A percentile compares a stretch with the other conserved stretches of the same genome.
Evolutionary conservation across 148 eudicot species (phyloP).

Genomic region (Diospyros kaki): DNA sequence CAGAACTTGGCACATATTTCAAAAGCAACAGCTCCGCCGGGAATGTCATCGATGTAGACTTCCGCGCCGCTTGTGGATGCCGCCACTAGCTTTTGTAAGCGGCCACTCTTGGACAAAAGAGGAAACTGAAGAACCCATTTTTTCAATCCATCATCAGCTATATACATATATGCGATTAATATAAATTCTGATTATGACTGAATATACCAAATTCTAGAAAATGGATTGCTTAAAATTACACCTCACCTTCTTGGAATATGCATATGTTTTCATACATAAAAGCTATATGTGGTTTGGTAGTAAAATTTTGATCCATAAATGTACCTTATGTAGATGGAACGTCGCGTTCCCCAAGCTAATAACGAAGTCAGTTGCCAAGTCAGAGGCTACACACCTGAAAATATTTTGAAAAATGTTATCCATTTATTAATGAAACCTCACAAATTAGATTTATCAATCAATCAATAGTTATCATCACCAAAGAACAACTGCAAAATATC

Average conservation of each 20-base stretch:
- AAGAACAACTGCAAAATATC: no score
- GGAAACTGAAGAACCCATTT: slow-evolving; percentile 60
- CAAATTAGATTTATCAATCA: not conserved
- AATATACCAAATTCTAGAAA: no score
- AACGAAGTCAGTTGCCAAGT: slow-evolving; percentile 66
- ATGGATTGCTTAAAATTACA: no score
- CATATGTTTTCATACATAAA: no score
- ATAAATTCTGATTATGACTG: not conserved
- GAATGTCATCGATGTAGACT: slow-evolving; percentile 57
- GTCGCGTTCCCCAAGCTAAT: slow-evolving; percentile 64
- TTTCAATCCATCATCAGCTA: not conserved
- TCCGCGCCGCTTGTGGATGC: slow-evolving; percentile 50
- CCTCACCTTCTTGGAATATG: no score
- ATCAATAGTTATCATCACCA: not conserved
- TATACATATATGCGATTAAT: no score
- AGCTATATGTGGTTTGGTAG: no score
- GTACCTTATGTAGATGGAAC: slow-evolving; percentile 90
- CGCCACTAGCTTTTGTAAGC: slow-evolving; percentile 57
- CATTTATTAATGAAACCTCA: not conserved
- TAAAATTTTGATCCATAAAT: not conserved
- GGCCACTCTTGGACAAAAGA: slow-evolving; percentile 65
- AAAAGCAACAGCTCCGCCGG: slow-evolving; percentile 72
- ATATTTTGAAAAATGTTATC: not conserved
- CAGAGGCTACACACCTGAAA: slow-evolving; percentile 76
- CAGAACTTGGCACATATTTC: slow-evolving; percentile 93